Evolutionary conservation across 2,329 filamentous ascomycete genomes (phyloP).

Genomic region (Botrytis squamosa): DNA sequence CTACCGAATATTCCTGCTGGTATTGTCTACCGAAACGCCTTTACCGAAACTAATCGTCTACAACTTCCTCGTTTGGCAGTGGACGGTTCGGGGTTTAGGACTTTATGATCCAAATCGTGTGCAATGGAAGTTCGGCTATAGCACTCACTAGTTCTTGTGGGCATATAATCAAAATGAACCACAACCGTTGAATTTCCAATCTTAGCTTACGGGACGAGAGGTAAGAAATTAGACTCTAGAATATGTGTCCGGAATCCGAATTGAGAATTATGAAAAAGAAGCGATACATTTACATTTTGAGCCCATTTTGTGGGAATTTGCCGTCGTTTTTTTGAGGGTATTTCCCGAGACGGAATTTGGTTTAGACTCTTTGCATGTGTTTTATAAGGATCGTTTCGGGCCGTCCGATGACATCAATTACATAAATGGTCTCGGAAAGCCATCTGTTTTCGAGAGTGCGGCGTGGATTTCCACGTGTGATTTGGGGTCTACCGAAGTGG

Average conservation of each 20-base stretch:
- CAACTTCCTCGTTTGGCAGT: not conserved
- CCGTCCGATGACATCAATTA: not conserved
- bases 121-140: not conserved
- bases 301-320: not conserved
- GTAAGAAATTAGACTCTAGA: not conserved
- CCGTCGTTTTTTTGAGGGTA: not conserved
- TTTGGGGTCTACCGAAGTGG: not conserved
- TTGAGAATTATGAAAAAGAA: not conserved
- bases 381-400: not conserved
- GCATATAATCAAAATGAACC: not conserved
- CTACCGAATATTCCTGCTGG: not conserved
- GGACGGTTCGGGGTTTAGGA: not conserved
- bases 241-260: not conserved
- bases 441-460: not conserved
- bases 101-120: not conserved
- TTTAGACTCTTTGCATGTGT: not conserved
- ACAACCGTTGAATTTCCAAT: not conserved
- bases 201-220: not conserved
- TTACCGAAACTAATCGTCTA: slow-evolving; percentile 6
- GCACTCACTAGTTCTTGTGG: not conserved
- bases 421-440: slow-evolving; percentile 3
- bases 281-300: not conserved
- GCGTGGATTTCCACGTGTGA: not conserved
- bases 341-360: not conserved
- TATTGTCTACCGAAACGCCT: not conserved